Conservation (phyloP, 805 yeast species). For the Clavispora santaluciae region DNA sequence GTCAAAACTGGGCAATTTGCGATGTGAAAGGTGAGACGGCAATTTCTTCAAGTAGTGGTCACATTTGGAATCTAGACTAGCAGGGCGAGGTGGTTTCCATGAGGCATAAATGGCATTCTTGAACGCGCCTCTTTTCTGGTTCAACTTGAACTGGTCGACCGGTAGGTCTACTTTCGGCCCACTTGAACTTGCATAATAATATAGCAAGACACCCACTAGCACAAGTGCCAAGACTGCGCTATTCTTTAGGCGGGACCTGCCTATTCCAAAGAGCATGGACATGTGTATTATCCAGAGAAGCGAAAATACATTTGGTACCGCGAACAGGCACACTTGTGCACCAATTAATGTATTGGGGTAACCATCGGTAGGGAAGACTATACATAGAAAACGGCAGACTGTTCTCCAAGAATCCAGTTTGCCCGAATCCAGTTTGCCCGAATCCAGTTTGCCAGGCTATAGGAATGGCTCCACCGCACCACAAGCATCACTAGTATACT, state of each 20-base stretch:
- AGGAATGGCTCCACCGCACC: too few species aligned
- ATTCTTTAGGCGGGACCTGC: neutral
- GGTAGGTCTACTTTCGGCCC: neutral
- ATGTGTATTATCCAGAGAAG: too few species aligned
- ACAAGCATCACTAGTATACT: too few species aligned
- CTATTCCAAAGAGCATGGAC: neutral
- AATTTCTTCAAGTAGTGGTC: neutral
- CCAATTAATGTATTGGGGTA: too few species aligned
- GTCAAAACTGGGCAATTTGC: constrained; percentile 4
- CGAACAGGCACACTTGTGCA: too few species aligned
- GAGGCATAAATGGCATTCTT: constrained; percentile 16
- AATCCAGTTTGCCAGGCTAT: too few species aligned
- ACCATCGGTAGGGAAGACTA: too few species aligned
- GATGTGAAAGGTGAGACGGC: neutral
- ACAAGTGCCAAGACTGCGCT: neutral
- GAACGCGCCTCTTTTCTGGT: constrained; percentile 7
- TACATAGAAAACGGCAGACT: too few species aligned
- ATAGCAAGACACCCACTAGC: neutral
- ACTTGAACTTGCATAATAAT: neutral
- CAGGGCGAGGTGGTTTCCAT: constrained; percentile 4
- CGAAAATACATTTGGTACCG: too few species aligned
- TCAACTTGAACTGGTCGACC: constrained; percentile 5
- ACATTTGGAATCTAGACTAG: neutral
- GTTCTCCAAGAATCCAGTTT: too few species aligned
- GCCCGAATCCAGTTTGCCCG: too few species aligned